These are phyloP conservation scores for Globisporangium emineosum DNA, from an alignment of 352 stramenopile genomes.

Conservation along the genomic window DNA sequence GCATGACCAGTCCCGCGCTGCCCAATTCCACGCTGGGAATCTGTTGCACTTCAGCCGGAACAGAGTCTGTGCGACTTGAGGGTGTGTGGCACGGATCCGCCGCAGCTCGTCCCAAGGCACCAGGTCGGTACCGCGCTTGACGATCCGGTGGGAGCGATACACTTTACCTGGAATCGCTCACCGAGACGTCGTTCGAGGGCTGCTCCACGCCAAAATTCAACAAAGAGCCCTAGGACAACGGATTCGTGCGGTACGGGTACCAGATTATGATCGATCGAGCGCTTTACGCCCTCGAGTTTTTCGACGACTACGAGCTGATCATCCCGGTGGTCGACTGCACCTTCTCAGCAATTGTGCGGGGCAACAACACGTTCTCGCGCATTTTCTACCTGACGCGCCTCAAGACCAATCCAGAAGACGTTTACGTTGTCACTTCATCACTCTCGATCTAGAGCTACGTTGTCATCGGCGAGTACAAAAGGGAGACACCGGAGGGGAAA, in stretches of 20 bases:
- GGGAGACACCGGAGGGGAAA: neutral
- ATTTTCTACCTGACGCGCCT: constrained; percentile 27
- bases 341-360: neutral
- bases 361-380: neutral
- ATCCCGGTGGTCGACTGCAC: constrained; percentile 15
- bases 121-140: too few species aligned
- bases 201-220: constrained; percentile 21
- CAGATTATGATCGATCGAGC: constrained; percentile 17
- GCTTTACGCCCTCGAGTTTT: constrained; percentile 24
- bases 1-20: too few species aligned
- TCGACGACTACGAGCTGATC: constrained; percentile 5
- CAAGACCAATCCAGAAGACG: constrained; percentile 15
- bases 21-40: too few species aligned
- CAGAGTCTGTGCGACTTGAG: too few species aligned
- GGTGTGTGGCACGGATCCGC: too few species aligned
- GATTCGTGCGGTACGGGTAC: constrained; percentile 29
- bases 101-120: too few species aligned
- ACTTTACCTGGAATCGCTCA: constrained; percentile 15
- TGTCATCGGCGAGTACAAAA: constrained; percentile 15
- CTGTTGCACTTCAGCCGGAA: too few species aligned
- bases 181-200: constrained; percentile 17
- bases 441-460: constrained; percentile 30
- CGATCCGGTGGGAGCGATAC: too few species aligned
- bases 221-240: constrained; percentile 25
- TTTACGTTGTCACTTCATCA: constrained; percentile 24